Percentiles rank a stretch among this genome's conserved stretches.
Conservation (phyloP, 371 early-diverging fungal species). For the Choanephora cucurbitarum region DNA sequence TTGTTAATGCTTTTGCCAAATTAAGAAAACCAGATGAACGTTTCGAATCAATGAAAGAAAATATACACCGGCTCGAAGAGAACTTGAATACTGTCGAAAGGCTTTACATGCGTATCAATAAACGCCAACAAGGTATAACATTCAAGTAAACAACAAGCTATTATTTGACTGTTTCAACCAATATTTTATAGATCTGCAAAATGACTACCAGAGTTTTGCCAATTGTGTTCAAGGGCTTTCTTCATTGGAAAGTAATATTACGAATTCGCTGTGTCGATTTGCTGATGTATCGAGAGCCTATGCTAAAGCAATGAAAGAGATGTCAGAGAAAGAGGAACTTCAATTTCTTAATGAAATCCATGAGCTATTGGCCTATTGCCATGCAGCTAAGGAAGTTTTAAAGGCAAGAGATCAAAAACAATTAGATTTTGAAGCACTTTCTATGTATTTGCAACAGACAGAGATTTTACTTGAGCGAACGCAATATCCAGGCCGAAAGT, state of each 20-base stretch:
- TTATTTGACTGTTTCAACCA: not conserved
- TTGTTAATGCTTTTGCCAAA: slow-evolving; percentile 90
- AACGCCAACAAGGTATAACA: slow-evolving; percentile 59
- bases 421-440: slow-evolving; percentile 89
- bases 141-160: not conserved
- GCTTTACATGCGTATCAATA: slow-evolving; percentile 75
- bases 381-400: slow-evolving; percentile 81
- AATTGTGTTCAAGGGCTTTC: slow-evolving; percentile 74
- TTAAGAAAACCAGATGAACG: slow-evolving; percentile 86
- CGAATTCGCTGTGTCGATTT: slow-evolving; percentile 72
- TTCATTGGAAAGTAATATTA: slow-evolving; percentile 82
- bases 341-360: slow-evolving; percentile 64
- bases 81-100: slow-evolving; percentile 80
- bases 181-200: slow-evolving; percentile 63
- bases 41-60: slow-evolving; percentile 81
- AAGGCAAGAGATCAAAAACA: slow-evolving; percentile 93
- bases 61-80: slow-evolving; percentile 81
- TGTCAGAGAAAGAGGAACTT: slow-evolving; percentile 67
- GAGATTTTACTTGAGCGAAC: slow-evolving; percentile 63
- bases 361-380: slow-evolving; percentile 87
- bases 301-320: slow-evolving; percentile 65
- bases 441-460: slow-evolving; percentile 71
- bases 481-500: slow-evolving; percentile 41
- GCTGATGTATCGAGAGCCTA: slow-evolving; percentile 69
- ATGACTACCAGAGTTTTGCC: slow-evolving; percentile 78